Evolutionary conservation across 192 early-diverging fungal genomes (phyloP).

Genomic region (Diversispora epigaea): DNA sequence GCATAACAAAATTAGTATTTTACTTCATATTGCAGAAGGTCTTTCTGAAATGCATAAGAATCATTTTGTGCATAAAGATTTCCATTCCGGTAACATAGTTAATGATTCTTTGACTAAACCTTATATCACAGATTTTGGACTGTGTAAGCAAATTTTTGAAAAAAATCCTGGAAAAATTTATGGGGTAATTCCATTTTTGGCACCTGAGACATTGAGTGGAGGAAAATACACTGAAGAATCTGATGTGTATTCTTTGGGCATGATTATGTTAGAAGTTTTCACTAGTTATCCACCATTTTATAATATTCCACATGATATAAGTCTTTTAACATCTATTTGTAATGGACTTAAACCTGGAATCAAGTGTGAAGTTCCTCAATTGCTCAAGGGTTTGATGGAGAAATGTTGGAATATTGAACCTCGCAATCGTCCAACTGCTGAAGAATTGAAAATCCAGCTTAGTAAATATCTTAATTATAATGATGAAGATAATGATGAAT

Average conservation of each 20-base stretch:
- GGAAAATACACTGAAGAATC: neutral
- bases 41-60: conserved; percentile 38
- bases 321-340: conserved; percentile 28
- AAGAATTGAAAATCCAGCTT: neutral
- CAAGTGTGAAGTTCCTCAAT: conserved; percentile 33
- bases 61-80: conserved; percentile 43
- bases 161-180: conserved; percentile 10
- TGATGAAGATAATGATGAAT: neutral
- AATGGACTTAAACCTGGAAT: conserved; percentile 35
- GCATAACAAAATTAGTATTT: neutral
- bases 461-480: neutral
- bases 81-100: conserved; percentile 47
- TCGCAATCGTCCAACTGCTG: conserved; percentile 5
- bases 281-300: conserved; percentile 39
- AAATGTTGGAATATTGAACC: conserved; percentile 42
- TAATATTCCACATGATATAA: conserved; percentile 30
- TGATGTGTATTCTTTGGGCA: conserved; percentile 47
- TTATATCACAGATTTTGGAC: conserved; percentile 37
- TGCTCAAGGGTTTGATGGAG: conserved; percentile 35
- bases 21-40: conserved; percentile 34
- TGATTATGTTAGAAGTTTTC: conserved; percentile 45
- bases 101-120: conserved; percentile 19
- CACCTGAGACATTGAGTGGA: conserved; percentile 34
- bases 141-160: conserved; percentile 22
- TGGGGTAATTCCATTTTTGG: conserved; percentile 38